phyloP scores from a whole-genome alignment of 441 rosid species.

The Mallotus japonicus region DNA sequence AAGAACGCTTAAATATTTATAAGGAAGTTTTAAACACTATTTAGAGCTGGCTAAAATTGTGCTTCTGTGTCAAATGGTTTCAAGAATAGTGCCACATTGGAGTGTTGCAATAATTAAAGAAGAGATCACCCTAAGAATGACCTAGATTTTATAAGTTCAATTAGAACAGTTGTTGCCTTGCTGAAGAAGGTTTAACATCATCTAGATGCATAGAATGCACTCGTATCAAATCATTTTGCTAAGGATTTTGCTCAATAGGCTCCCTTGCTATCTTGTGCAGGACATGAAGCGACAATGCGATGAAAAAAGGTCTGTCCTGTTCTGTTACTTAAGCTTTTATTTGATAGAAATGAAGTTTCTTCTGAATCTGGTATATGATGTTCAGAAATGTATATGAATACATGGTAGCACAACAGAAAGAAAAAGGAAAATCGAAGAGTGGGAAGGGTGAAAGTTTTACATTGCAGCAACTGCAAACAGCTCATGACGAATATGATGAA shows the following conservation, averaged over 20 bases:
- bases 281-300: slow-evolving; percentile 99
- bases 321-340: slow-evolving; percentile 18
- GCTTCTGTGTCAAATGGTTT: not conserved
- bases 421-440: slow-evolving; percentile 73
- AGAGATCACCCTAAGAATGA: not conserved
- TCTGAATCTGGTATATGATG: slow-evolving; percentile 33
- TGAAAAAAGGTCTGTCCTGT: slow-evolving; percentile 71
- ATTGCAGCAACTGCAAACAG: slow-evolving; percentile 62
- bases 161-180: not conserved
- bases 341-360: slow-evolving; percentile 20
- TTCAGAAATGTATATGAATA: slow-evolving; percentile 74
- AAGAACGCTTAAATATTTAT: not conserved
- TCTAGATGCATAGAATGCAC: not conserved
- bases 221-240: not conserved
- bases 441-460: slow-evolving; percentile 64
- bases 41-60: not conserved
- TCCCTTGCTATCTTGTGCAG: slow-evolving; percentile 46
- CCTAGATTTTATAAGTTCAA: not conserved
- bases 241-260: slow-evolving; percentile 18
- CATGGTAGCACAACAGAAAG: slow-evolving; percentile 77
- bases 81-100: not conserved
- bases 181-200: not conserved
- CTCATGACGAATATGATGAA: slow-evolving; percentile 71
- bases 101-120: not conserved
- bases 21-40: not conserved